Percentiles rank a stretch among this genome's conserved stretches.
phyloP scores from a whole-genome alignment of 164 flowering plant genomes.

The Litsea cubeba region DNA sequence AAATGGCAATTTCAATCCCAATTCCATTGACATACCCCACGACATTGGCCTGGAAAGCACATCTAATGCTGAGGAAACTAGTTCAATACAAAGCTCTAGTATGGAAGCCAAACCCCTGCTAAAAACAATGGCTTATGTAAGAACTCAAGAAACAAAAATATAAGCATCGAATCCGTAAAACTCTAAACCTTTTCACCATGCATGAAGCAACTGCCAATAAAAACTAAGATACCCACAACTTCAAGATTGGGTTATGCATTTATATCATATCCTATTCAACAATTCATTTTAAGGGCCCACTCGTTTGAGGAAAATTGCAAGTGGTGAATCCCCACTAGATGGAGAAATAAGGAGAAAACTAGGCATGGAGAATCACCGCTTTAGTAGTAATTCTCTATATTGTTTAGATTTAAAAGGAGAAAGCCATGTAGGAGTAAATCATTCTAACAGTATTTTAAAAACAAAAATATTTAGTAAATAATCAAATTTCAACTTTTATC shows the following conservation, averaged over 20 bases:
- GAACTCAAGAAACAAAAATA: slow-evolving; percentile 8
- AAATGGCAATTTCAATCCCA: slow-evolving; percentile 58
- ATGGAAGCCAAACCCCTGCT: slow-evolving; percentile 63
- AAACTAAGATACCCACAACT: not conserved
- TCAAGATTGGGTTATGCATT: not conserved
- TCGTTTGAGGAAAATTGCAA: no score
- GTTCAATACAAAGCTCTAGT: slow-evolving; percentile 36
- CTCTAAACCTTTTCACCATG: not conserved
- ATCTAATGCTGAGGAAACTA: slow-evolving; percentile 49
- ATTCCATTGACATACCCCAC: slow-evolving; percentile 61
- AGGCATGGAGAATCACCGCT: no score
- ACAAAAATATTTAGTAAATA: no score
- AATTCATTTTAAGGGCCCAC: not conserved
- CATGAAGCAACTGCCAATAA: not conserved
- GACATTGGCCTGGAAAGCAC: slow-evolving; percentile 48
- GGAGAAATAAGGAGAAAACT: no score
- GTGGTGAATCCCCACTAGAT: no score
- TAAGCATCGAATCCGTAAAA: not conserved
- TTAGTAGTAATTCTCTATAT: no score
- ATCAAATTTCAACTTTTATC: no score
- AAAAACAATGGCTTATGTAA: not conserved
- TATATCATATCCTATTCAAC: not conserved
- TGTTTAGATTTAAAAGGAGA: no score
- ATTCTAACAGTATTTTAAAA: no score
- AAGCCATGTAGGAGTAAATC: no score